phyloP scores from a whole-genome alignment of 768 basidiomycete species.

The Boletus pseudopeckii region DNA sequence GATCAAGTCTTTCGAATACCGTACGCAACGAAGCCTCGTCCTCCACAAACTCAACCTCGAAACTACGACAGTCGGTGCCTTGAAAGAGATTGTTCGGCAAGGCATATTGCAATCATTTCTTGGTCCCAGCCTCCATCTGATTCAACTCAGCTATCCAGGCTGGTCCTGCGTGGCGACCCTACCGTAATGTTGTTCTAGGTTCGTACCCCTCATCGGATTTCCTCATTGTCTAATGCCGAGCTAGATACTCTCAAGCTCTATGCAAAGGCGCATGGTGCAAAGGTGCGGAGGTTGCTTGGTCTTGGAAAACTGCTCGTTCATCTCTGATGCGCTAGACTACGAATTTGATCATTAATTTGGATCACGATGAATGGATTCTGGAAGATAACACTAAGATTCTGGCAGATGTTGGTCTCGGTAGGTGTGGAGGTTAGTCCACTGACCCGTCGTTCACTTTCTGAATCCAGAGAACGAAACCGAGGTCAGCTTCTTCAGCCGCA shows the following conservation, averaged over 20 bases:
- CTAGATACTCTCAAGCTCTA: conserved; percentile 94
- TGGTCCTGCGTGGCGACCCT: conserved; percentile 85
- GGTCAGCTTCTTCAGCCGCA: conserved; percentile 83
- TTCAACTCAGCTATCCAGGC: conserved; percentile 58
- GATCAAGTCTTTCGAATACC: conserved; percentile 92
- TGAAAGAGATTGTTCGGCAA: conserved; percentile 70
- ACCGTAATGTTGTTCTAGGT: conserved; percentile 72
- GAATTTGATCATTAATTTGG: conserved; percentile 97
- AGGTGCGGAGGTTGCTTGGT: conserved; percentile 45
- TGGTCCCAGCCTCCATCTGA: neutral
- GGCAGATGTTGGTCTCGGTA: conserved; percentile 75
- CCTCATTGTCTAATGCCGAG: conserved; percentile 2
- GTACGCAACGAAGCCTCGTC: conserved; percentile 86
- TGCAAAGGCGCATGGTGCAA: conserved; percentile 90
- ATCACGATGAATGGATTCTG: conserved; percentile 92
- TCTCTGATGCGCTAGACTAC: conserved; percentile 58
- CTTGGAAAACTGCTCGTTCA: neutral
- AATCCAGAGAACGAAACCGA: conserved; percentile 90
- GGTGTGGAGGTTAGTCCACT: conserved; percentile 25
- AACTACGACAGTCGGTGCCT: conserved; percentile 67
- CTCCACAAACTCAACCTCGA: conserved; percentile 79
- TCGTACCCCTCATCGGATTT: neutral
- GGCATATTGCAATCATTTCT: conserved; percentile 40
- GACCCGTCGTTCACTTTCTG: neutral
- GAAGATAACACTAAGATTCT: conserved; percentile 62